These are phyloP conservation scores for Kazachstania bromeliacearum DNA, from an alignment of 805 yeast genomes.

Conservation along the genomic window DNA sequence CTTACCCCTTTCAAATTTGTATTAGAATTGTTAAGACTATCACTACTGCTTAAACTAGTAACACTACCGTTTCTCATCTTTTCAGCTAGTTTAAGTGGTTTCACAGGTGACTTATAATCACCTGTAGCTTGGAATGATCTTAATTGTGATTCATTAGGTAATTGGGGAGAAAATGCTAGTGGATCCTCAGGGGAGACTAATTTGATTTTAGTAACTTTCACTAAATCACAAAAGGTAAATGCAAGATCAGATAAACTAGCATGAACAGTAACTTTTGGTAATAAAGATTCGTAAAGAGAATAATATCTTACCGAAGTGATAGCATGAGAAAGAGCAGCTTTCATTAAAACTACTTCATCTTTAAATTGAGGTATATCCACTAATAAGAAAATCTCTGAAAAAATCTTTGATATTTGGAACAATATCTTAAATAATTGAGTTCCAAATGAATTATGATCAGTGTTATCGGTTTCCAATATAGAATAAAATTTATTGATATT, in stretches of 20 bases:
- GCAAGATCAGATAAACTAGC: constrained; percentile 68
- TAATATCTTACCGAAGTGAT: constrained; percentile 71
- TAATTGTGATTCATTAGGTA: too few relatives aligned
- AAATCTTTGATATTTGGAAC: constrained; percentile 17
- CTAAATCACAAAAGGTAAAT: constrained; percentile 52
- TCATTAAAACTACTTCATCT: constrained; percentile 37
- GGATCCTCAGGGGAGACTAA: not conserved
- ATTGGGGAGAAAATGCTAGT: too few relatives aligned
- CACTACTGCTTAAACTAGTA: not conserved
- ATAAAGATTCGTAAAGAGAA: constrained; percentile 44
- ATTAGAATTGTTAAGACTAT: not conserved
- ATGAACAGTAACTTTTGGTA: constrained; percentile 65
- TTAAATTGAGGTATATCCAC: constrained; percentile 24
- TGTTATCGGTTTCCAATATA: constrained; percentile 5
- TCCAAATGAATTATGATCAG: constrained; percentile 5
- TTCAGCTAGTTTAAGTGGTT: constrained; percentile 62
- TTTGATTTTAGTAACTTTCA: constrained; percentile 20
- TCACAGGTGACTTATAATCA: constrained; percentile 50
- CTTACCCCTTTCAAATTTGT: not conserved
- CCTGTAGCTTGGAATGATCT: too few relatives aligned
- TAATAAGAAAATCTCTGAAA: constrained; percentile 14
- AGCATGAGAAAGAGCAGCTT: constrained; percentile 62
- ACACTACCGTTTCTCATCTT: constrained; percentile 25
- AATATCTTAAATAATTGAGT: constrained; percentile 17
- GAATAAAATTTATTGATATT: constrained; percentile 8